Evolutionary conservation across 2,329 filamentous ascomycete genomes (phyloP).

Genomic region (Talaromyces funiculosus): DNA sequence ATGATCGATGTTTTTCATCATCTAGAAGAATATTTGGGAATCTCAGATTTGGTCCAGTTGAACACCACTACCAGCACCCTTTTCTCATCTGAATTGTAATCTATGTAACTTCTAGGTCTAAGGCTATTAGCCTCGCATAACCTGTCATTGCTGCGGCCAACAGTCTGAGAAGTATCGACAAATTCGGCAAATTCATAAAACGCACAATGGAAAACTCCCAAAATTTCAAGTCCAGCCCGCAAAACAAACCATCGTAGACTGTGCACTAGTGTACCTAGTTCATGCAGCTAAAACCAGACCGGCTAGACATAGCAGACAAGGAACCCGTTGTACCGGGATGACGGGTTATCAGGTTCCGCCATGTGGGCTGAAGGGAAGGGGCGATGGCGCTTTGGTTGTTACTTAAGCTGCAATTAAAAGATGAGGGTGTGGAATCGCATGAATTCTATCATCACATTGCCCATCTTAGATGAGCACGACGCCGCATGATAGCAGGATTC

Average conservation of each 20-base stretch:
- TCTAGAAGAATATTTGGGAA: background rate
- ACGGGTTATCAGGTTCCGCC: slow-evolving; percentile 23
- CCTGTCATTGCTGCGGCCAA: background rate
- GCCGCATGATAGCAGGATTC: background rate
- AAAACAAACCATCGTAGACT: background rate
- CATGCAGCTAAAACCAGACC: slow-evolving; percentile 9
- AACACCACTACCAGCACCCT: background rate
- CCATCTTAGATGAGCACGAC: background rate
- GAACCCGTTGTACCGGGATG: slow-evolving; percentile 26
- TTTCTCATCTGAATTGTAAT: background rate
- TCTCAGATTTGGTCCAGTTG: background rate
- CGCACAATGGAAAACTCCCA: background rate
- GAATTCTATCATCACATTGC: background rate
- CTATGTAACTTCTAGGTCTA: no score
- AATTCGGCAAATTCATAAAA: slow-evolving; percentile 4
- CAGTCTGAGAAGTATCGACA: background rate
- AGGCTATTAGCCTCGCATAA: background rate
- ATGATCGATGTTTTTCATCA: background rate
- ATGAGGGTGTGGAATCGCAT: background rate
- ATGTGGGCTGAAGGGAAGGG: slow-evolving; percentile 22
- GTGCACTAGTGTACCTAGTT: background rate
- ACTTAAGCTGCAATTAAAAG: background rate
- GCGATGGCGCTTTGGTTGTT: slow-evolving; percentile 12
- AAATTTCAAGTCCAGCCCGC: background rate
- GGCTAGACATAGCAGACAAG: slow-evolving; percentile 5